Evolutionary conservation across 1,139 yeast species (phyloP), one percentile per base, ranked within the genome.

Genomic region (Saccharomyces pastorianus): DNA sequence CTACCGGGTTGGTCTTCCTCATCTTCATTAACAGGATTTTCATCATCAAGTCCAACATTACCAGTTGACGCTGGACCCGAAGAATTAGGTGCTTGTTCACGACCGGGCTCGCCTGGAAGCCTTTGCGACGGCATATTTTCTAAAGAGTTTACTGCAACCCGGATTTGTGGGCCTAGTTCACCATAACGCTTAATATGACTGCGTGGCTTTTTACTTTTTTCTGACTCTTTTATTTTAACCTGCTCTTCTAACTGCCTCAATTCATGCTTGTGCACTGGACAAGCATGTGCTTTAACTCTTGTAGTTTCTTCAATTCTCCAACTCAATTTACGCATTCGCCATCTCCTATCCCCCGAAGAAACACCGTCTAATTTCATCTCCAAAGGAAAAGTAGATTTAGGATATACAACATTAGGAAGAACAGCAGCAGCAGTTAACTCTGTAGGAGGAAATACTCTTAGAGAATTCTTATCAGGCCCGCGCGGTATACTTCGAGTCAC

Each of bases 381-480:
- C 31, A 93, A 77, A 0, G 95, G 86, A 65, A 93, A 88, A 0
- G 84, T 77, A 0, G 96, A 86, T 64, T 88, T 85, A 9, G 99
- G 99, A 67, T 88, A 88, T 23, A 88, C 80, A 14, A 89, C 96
- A 59, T 88, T 87, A 2, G 99, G 99, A 49, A 93, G 74, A 4
- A 85, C 85, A 3, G 96, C 91, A 46, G 85, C 81, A 3, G 96
- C 95, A 2, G 88, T 84, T 44, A 93, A 85, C 51, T 86, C 88
- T 0, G 98, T 93, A 3, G 99, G 98, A 0, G 99, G 99, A 69
- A 93, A 93, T 1, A 95, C 89, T 57, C 99, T 78, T 46, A 89
- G 73, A 0, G 96, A 88, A 66, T 88, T 89, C 60, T 90, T 78
- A 67, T 91, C 97, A 2, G 89, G 88, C 8, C 95, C 95, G 46